Conservation (phyloP, 2,329 filamentous ascomycete species). For the Neofusicoccum sp. region DNA sequence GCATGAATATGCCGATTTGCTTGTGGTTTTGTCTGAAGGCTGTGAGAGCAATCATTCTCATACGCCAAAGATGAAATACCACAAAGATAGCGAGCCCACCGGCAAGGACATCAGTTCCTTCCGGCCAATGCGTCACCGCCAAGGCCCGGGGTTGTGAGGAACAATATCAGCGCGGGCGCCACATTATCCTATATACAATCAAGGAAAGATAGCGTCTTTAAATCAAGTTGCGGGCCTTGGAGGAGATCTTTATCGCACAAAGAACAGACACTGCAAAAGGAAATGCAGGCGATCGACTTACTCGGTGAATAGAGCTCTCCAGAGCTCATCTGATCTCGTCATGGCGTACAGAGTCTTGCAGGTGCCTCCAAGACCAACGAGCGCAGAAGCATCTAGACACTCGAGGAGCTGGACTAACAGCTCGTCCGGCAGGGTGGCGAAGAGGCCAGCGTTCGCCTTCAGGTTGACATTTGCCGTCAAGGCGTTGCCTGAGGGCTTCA, state of each 20-base stretch:
- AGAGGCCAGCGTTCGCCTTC: conserved; percentile 62
- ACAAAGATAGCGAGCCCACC: too few species aligned
- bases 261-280: conserved; percentile 17
- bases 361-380: conserved; percentile 69
- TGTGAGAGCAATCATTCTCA: too few species aligned
- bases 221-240: not conserved
- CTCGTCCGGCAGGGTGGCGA: conserved; percentile 75
- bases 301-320: conserved; percentile 82
- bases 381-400: conserved; percentile 61
- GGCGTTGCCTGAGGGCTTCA: conserved; percentile 86
- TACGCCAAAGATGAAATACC: too few species aligned
- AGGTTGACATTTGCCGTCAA: conserved; percentile 66
- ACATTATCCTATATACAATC: too few species aligned
- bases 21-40: too few species aligned
- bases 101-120: too few species aligned
- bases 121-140: too few species aligned
- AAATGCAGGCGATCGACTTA: conserved; percentile 43
- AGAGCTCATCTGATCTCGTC: conserved; percentile 78
- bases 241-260: not conserved
- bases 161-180: too few species aligned
- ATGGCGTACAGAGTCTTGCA: conserved; percentile 88
- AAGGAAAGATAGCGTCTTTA: too few species aligned
- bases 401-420: conserved; percentile 74
- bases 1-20: too few species aligned
- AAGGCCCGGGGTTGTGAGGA: too few species aligned